Percentiles rank a stretch among this genome's conserved stretches.
Conservation (phyloP, 2,329 filamentous ascomycete genomes). For the Beauveria sp. region DNA sequence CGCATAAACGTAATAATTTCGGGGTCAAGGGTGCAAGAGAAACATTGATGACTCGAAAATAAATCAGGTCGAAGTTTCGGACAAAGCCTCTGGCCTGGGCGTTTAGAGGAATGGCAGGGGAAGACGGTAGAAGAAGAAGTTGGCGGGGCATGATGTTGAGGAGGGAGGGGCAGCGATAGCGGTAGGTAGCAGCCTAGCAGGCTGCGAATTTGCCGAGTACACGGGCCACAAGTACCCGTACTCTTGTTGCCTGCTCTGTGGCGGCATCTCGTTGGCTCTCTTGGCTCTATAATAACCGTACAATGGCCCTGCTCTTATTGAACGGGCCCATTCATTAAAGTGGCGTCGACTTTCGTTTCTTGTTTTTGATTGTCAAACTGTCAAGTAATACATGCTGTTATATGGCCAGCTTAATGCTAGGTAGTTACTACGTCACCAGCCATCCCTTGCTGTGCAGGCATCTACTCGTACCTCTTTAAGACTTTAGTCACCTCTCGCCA, state of each 20-base stretch:
- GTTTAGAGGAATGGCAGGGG: not conserved
- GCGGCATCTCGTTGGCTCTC: not conserved
- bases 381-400: not conserved
- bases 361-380: not conserved
- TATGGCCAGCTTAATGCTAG: too few relatives aligned
- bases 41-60: not conserved
- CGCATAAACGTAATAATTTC: not conserved
- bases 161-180: constrained; percentile 7
- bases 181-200: not conserved
- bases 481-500: not conserved
- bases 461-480: too few relatives aligned
- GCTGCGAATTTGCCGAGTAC: not conserved
- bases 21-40: not conserved
- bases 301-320: not conserved
- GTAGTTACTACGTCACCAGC: not conserved
- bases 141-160: constrained; percentile 4
- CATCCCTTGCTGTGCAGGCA: not conserved
- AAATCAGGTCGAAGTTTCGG: not conserved
- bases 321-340: not conserved
- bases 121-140: not conserved
- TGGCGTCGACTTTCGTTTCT: not conserved
- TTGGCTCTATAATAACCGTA: not conserved
- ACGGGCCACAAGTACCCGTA: not conserved
- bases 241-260: not conserved
- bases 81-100: not conserved